Evolutionary conservation across 768 basidiomycete species (phyloP).

Genomic region (Lentinus brumalis): DNA sequence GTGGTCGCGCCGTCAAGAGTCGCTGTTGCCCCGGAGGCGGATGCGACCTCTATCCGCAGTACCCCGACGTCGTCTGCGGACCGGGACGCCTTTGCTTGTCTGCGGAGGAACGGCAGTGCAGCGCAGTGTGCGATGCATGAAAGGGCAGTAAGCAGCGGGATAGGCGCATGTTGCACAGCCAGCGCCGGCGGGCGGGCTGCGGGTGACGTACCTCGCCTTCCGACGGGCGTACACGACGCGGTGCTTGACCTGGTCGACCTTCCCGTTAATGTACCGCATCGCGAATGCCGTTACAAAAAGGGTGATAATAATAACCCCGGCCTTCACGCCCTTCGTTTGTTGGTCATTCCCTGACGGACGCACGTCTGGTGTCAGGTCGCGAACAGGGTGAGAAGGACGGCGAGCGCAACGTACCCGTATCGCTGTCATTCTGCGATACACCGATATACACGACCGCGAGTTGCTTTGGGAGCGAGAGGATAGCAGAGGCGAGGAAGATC

Average conservation of each 20-base stretch:
- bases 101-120: too few relatives aligned
- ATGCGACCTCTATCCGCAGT: too few relatives aligned
- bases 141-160: too few relatives aligned
- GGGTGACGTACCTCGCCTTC: constrained; percentile 52
- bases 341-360: background rate
- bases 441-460: constrained; percentile 90
- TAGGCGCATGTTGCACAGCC: too few relatives aligned
- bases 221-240: constrained; percentile 64
- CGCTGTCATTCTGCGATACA: constrained; percentile 27
- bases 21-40: too few relatives aligned
- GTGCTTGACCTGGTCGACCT: constrained; percentile 70
- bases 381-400: background rate
- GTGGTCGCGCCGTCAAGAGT: too few relatives aligned
- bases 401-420: background rate
- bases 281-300: constrained; percentile 69
- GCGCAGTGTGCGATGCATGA: too few relatives aligned
- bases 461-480: constrained; percentile 85
- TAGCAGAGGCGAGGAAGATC: constrained; percentile 72
- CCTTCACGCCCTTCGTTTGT: constrained; percentile 60
- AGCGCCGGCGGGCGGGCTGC: too few relatives aligned
- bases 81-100: too few relatives aligned
- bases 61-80: too few relatives aligned
- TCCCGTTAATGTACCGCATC: constrained; percentile 77
- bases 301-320: constrained; percentile 65
- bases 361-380: background rate